phyloP scores from a whole-genome alignment of 176 grass and related monocot species.

The Musa itinerans region DNA sequence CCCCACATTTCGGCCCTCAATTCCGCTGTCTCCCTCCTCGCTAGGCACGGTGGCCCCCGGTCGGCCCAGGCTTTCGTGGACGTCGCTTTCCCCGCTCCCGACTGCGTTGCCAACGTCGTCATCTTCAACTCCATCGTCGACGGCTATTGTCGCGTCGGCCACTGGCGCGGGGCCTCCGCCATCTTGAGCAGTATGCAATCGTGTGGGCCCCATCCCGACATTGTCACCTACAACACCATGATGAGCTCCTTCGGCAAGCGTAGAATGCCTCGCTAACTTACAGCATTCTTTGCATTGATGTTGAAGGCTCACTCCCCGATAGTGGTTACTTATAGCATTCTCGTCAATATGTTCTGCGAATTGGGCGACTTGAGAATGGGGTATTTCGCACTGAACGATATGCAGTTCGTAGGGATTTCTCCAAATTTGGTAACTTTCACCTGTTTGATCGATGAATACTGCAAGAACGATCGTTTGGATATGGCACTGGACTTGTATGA shows the following conservation, averaged over 20 bases:
- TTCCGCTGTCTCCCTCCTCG: conserved; percentile 1
- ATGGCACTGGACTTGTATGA: not conserved
- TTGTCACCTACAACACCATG: conserved; percentile 9
- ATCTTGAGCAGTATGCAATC: not conserved
- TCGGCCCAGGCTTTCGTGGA: not conserved
- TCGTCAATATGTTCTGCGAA: conserved; percentile 5
- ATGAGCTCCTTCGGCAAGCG: not conserved
- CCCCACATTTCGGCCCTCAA: no score
- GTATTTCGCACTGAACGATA: no score
- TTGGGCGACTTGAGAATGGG: not conserved
- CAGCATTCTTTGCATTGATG: not conserved
- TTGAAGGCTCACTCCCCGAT: no score
- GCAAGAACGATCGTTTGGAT: not conserved
- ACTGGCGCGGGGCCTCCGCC: not conserved
- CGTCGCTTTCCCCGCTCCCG: not conserved
- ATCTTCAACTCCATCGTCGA: not conserved
- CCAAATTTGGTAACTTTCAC: conserved; percentile 11
- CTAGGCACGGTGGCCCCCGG: not conserved
- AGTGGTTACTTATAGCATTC: conserved; percentile 1
- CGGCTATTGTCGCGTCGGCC: not conserved
- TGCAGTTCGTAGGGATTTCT: not conserved
- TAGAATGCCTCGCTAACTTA: not conserved
- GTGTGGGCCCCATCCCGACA: not conserved
- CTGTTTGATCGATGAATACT: no score
- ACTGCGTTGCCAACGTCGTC: not conserved